Base-by-base conservation (phyloP, 345 rosid genomes). In the Arabidopsis thaliana region DNA sequence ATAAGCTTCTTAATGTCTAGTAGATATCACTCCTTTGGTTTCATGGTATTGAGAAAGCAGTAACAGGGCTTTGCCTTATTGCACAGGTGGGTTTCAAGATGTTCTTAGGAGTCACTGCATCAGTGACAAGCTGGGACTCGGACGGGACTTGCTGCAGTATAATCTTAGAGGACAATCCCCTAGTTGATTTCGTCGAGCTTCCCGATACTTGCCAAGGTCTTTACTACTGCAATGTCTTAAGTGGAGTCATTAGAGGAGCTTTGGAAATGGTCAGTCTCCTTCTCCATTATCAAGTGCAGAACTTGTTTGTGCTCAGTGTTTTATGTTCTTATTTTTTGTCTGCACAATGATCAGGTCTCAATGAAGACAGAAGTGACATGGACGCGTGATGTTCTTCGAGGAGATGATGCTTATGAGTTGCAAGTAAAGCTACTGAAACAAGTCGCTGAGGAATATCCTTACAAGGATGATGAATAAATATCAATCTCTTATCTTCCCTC, bases 191-290 rank as follows among this genome's bases (percentile, higher is more conserved):
- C 51, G 98, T 91, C 58, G 98, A 91, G 79, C 96, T 91, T 72
- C 98, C 98, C 7, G 97, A 94, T 81, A 86, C 87, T 52, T 91
- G 96, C 59, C 97, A 88, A 86, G 98, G 97, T 61, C 91, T 94
- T 72, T 80, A 85, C 80, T 91, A 91, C 73, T 91, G 97, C 89
- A 91, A 89, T 74, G 80, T 91, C 80, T 84, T 91, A 71, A 87
- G 93, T 71, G 96, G 97, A 67, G 96, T 91, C 80, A 82, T 94
- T 58, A 83, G 93, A 83, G 96, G 98, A 73, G 96, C 97, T 61
- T 79, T 94, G 6, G 97, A 91, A 80, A 94, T 94, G 97, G 97
- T 91, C 58, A 82, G 83, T 82, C 5, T 16, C 8, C 63, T 36
- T 11, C 22, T 13, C 20, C 52, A 69, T 12, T 30, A 20, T 42